These are phyloP conservation scores for Pythium brachiatum DNA, from an alignment of 352 stramenopile genomes.

Conservation along the genomic window DNA sequence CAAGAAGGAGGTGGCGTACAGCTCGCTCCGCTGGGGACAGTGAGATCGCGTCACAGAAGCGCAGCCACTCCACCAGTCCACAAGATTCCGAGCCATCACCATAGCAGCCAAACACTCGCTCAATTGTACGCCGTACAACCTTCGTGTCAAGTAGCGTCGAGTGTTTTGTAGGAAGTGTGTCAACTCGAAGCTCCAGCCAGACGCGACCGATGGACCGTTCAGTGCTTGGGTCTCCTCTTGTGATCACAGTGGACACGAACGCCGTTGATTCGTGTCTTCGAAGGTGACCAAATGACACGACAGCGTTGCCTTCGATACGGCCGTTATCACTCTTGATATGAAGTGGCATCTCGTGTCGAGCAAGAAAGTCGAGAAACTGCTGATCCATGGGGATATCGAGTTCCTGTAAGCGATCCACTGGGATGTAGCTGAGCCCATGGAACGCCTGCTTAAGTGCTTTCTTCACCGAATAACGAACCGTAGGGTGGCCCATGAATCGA, in stretches of 20 bases:
- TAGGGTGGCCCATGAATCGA: conserved; percentile 21
- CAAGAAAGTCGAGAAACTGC: conserved; percentile 5
- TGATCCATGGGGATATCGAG: conserved; percentile 8
- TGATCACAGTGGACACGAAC: background rate
- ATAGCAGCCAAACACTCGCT: conserved; percentile 8
- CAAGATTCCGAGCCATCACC: too few relatives aligned
- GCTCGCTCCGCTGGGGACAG: conserved; percentile 22
- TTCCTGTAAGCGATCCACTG: background rate
- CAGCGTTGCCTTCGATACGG: background rate
- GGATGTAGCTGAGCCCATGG: conserved; percentile 1
- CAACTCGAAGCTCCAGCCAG: background rate
- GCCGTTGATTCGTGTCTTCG: background rate
- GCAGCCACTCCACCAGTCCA: conserved; percentile 27
- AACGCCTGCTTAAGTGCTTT: background rate
- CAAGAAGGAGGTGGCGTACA: conserved; percentile 7
- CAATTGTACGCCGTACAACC: background rate
- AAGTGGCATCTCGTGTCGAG: conserved; percentile 9
- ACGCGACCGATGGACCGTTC: background rate
- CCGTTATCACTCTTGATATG: background rate
- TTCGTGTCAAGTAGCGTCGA: background rate
- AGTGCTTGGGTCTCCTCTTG: background rate
- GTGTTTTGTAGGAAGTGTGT: background rate
- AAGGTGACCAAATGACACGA: background rate
- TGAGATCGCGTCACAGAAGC: conserved; percentile 24
- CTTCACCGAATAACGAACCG: conserved; percentile 3